Evolutionary conservation across 2,329 filamentous ascomycete species (phyloP), one percentile per base, ranked within the genome.

Genomic region (Colletotrichum gigasporum): DNA sequence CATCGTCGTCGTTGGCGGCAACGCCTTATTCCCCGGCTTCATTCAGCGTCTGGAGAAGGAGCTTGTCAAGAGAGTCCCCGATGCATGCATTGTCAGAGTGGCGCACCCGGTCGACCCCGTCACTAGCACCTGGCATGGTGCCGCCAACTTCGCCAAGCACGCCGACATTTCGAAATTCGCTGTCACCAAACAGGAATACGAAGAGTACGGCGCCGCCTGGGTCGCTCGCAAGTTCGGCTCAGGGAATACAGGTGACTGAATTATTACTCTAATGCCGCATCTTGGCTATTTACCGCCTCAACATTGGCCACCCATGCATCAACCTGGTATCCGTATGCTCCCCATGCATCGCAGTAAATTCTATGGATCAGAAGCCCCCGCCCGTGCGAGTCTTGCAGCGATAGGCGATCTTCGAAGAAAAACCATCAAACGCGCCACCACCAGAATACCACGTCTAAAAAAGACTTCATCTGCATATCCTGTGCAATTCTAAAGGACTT

Each of bases 151-250:
- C 59, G 93, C 93, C 1, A 86, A 80, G 52, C 89, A 94, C 70
- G 82, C 83, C 41, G 84, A 91, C 37, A 81, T 96, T 53, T 85
- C 89, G 65, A 84, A 85, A 50, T 78, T 94, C 11, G 85, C 88
- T 2, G 91, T 97, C n/a, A 96, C 92, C 0, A 93, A 92, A 74
- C 86, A 91, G 66, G 93, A 99, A 73, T 99, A 99, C 75, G 88
- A 96, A 53, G 96, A 99, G 76, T 80, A 94, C 72, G 96, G 96
- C 8, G 87, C 86, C 58, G 82, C 80, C 1, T 95, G 92, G 92
- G 84, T 92, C 22, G 88, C 87, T 26, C 89, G 88, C 71, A 92
- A 87, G 72, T 96, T 97, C 74, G 81, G 81, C 0, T 69, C 73
- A 8, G 80, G 80, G 37, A 55, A 30, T 20, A 35, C 56, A 14